Base-by-base conservation (phyloP, 768 basidiomycete genomes). In the Boletus reticulatus region DNA sequence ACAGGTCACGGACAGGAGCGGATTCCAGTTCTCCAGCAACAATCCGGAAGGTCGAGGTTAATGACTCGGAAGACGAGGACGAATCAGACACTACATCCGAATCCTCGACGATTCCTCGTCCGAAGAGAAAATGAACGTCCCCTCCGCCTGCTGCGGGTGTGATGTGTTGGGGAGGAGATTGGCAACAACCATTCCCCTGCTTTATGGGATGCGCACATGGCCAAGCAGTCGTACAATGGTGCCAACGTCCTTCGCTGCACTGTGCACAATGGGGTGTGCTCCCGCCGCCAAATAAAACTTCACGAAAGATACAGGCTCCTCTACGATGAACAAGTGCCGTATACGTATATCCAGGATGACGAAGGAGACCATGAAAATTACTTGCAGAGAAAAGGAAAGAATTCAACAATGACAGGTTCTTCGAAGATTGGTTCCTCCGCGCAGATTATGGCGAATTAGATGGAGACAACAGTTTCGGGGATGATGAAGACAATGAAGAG, bases 131-230 rank as follows among this genome's bases (percentile, higher is more conserved):
- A 29, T 9, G 27, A 3, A 1, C 11, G 24, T 43, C 7, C 42
- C n/a, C 11, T 44, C 54, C 6, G 1, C 34, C 17, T 56, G 55
- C 36, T 50, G 49, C 6, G 55, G 49, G 19, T 17, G 4, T 6
- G 4, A 13, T 2, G 38, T 53, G 29, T 1, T 1, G 1, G 34
- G 27, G 19, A 13, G 34, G 51, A 2, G n/a, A 41, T 7, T 46
- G 37, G 38, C 5, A 12, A 0, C 36, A 48, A 3, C 56, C 56
- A 6, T 43, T 6, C 29, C 41, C 51, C 0, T 56, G 50, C 51
- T 56, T 46, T 16, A 31, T 48, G 14, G 52, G 46, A 5, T 53
- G 52, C n/a, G 56, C 56, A 57, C 31, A 49, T 47, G 36, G 55
- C 43, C 14, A 43, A 4, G 46, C 32, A 1, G 45, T 57, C 36